Evolutionary conservation across 2,329 filamentous ascomycete genomes (phyloP).

Genomic region (Fusarium haematococcum): DNA sequence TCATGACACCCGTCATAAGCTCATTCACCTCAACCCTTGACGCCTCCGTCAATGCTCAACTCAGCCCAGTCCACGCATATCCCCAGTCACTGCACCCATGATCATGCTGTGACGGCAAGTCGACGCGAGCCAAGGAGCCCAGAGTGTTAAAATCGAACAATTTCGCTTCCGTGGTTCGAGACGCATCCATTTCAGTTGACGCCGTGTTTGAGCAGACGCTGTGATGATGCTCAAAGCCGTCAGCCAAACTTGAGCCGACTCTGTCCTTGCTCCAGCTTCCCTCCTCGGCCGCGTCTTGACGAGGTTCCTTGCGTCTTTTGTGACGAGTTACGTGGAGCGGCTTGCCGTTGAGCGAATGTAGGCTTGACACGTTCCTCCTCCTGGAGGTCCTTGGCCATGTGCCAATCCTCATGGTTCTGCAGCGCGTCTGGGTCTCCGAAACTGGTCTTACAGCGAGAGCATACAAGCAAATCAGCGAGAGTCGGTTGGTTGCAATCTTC

Average conservation of each 20-base stretch:
- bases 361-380: slow-evolving; percentile 67
- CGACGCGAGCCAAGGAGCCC: background rate
- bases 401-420: slow-evolving; percentile 90
- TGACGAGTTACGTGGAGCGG: slow-evolving; percentile 46
- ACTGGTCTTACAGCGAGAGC: slow-evolving; percentile 73
- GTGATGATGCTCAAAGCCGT: slow-evolving; percentile 33
- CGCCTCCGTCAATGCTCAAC: background rate
- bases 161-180: background rate
- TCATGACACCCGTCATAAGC: background rate
- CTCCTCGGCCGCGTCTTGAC: slow-evolving; percentile 55
- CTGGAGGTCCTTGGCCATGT: slow-evolving; percentile 89
- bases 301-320: slow-evolving; percentile 51
- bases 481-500: slow-evolving; percentile 44
- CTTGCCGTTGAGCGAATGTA: slow-evolving; percentile 56
- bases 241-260: slow-evolving; percentile 71
- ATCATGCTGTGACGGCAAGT: slow-evolving; percentile 5
- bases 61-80: background rate
- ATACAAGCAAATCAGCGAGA: slow-evolving; percentile 58
- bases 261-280: slow-evolving; percentile 67
- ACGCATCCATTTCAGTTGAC: background rate
- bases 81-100: background rate
- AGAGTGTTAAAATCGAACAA: background rate
- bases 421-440: slow-evolving; percentile 69
- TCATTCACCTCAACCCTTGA: background rate
- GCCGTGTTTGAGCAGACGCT: slow-evolving; percentile 2